Percentiles rank a stretch among this genome's conserved stretches.
Conservation (phyloP, 129 eudicot species). For the Lactuca saligna region DNA sequence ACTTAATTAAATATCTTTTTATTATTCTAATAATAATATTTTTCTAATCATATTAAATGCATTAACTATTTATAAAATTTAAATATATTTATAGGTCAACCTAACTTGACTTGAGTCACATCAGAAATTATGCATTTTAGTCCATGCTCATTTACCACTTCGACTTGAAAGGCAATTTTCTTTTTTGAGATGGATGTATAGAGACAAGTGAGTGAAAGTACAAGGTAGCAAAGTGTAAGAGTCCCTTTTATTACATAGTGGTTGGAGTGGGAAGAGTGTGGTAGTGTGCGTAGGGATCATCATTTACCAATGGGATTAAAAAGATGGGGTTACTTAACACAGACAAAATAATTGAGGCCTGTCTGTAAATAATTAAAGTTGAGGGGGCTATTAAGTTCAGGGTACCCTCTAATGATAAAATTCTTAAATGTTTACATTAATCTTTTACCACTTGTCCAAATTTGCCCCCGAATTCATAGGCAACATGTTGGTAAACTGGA, state of each 20-base stretch:
- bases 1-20: too few relatives aligned
- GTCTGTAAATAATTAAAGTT: slow-evolving; percentile 31
- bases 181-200: not conserved
- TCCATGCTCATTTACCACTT: not conserved
- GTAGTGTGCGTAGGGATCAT: slow-evolving; percentile 30
- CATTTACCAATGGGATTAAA: slow-evolving; percentile 19
- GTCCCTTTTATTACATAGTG: not conserved
- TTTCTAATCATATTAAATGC: too few relatives aligned
- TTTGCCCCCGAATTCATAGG: slow-evolving; percentile 38
- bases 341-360: slow-evolving; percentile 39
- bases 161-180: not conserved
- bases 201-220: slow-evolving; percentile 7
- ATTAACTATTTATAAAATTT: too few relatives aligned
- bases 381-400: slow-evolving; percentile 31
- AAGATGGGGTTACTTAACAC: slow-evolving; percentile 21
- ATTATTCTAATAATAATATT: too few relatives aligned
- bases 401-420: slow-evolving; percentile 10
- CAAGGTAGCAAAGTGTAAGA: slow-evolving; percentile 24
- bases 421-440: slow-evolving; percentile 28
- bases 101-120: too few relatives aligned
- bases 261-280: not conserved
- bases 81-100: too few relatives aligned
- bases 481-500: slow-evolving; percentile 37
- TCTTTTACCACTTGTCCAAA: slow-evolving; percentile 37
- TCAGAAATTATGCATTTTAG: too few relatives aligned